Conservation (phyloP, 768 basidiomycete genomes). For the Mrakia frigida region DNA sequence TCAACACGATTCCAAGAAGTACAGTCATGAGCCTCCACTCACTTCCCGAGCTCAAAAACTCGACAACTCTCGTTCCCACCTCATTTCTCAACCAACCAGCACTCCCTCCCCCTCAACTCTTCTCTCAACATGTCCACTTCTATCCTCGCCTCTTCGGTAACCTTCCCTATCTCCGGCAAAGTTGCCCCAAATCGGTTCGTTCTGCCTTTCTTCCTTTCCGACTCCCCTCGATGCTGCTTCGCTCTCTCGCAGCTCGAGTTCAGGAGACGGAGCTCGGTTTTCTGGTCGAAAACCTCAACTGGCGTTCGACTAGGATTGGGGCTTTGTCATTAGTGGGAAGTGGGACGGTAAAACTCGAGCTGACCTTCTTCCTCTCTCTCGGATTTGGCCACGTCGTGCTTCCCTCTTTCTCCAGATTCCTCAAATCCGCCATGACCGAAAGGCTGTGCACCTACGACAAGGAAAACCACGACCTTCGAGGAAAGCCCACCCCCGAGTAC, state of each 20-base stretch:
- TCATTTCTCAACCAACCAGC: no score
- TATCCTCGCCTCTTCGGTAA: constrained; percentile 34
- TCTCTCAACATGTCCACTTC: background rate
- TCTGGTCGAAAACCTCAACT: background rate
- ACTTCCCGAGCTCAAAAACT: no score
- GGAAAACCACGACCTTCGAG: constrained; percentile 36
- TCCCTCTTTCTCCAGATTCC: background rate
- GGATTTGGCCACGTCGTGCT: no score
- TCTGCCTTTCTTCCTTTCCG: no score
- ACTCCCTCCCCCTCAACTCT: no score
- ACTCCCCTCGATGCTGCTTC: background rate
- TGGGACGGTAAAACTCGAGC: background rate
- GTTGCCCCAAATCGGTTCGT: constrained; percentile 37
- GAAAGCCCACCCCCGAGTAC: constrained; percentile 40
- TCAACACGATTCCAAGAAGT: no score
- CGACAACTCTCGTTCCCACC: no score
- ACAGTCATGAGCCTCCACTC: no score
- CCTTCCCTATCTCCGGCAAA: constrained; percentile 38
- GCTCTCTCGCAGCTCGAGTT: constrained; percentile 32
- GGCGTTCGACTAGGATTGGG: no score
- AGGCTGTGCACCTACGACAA: constrained; percentile 41
- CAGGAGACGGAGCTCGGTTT: background rate
- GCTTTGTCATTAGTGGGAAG: no score
- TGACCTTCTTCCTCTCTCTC: background rate
- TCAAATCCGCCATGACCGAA: constrained; percentile 41